Percentiles rank a stretch among this genome's conserved stretches.
phyloP scores from a whole-genome alignment of 2,329 filamentous ascomycete species.

The Paraconiothyrium brasiliense region DNA sequence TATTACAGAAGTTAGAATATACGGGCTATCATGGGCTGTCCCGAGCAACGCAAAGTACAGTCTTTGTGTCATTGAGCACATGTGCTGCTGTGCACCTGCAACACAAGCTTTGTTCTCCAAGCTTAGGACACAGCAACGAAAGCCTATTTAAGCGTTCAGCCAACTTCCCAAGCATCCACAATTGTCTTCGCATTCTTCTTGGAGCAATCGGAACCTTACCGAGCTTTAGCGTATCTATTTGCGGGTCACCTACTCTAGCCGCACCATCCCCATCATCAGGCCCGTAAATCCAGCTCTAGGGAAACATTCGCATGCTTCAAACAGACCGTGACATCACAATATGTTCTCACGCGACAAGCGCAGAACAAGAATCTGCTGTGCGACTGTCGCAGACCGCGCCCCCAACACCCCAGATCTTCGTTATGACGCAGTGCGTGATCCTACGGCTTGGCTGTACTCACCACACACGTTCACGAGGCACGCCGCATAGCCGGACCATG shows the following conservation, averaged over 20 bases:
- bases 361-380: neutral
- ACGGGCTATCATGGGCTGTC: too few species aligned
- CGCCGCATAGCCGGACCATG: conserved; percentile 17
- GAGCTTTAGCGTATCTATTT: conserved; percentile 1
- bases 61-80: neutral
- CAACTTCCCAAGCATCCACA: neutral
- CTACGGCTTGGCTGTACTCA: conserved; percentile 26
- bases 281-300: neutral
- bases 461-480: conserved; percentile 22
- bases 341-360: neutral
- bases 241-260: conserved; percentile 10
- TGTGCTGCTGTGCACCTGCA: too few species aligned
- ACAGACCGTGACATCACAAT: conserved; percentile 6
- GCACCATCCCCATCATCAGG: neutral
- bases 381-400: neutral
- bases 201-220: neutral
- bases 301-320: neutral
- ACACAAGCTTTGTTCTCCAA: neutral
- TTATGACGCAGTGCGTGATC: conserved; percentile 35
- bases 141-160: neutral
- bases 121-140: neutral
- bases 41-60: too few species aligned
- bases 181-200: neutral
- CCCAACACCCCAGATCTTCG: neutral
- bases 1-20: too few species aligned